Conservation (phyloP, 495 filamentous ascomycete species). For the Trypethelium eluteriae region DNA sequence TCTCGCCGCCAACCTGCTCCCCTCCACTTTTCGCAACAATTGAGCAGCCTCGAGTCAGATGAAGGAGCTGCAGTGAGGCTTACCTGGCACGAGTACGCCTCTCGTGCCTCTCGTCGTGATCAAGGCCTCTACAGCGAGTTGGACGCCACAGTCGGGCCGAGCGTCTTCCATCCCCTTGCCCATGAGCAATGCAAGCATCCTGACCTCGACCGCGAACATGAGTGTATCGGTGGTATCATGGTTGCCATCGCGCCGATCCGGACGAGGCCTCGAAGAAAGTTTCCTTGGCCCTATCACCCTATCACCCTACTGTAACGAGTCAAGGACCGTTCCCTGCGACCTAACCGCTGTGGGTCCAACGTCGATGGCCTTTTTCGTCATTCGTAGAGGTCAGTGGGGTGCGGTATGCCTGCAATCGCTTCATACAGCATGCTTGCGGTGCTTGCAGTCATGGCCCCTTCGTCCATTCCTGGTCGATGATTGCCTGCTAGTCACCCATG, state of each 20-base stretch:
- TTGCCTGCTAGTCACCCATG: not conserved
- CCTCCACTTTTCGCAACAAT: constrained; percentile 1
- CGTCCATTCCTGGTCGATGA: not conserved
- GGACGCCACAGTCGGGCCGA: constrained; percentile 5
- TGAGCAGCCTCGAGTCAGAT: not conserved
- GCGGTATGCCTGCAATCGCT: too few species aligned
- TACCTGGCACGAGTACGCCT: not conserved
- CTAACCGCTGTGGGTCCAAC: not conserved
- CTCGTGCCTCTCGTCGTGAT: not conserved
- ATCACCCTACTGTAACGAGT: not conserved
- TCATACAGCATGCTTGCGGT: not conserved
- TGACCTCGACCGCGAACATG: not conserved
- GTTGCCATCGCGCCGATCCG: constrained; percentile 4
- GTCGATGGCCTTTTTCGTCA: not conserved
- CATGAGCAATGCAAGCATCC: constrained; percentile 7
- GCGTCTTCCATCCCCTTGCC: not conserved
- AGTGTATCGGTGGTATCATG: not conserved
- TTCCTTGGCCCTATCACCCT: not conserved
- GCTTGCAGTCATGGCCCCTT: not conserved
- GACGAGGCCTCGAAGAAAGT: not conserved
- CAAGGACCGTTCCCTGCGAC: not conserved
- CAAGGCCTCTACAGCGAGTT: not conserved
- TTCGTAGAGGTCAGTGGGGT: not conserved
- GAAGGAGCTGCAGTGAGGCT: constrained; percentile 2
- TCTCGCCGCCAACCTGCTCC: constrained; percentile 10